These are phyloP conservation scores for Pichia paraexigua DNA, from an alignment of 805 yeast species.

Conservation along the genomic window DNA sequence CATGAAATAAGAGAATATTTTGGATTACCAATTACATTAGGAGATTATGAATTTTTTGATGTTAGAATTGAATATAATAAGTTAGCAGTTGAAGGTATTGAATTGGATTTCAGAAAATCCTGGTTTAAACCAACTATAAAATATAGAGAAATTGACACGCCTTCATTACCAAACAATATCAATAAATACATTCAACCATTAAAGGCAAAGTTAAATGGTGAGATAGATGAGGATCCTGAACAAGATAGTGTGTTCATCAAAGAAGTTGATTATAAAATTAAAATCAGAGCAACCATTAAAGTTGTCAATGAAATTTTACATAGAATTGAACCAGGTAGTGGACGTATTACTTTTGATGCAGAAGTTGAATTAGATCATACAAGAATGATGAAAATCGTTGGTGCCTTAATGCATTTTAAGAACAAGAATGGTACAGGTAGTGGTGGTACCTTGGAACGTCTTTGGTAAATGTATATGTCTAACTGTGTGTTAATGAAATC, in stretches of 20 bases:
- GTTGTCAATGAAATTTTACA: conserved; percentile 16
- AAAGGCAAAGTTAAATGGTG: conserved; percentile 16
- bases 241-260: conserved; percentile 20
- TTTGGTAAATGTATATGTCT: conserved; percentile 16
- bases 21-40: conserved; percentile 28
- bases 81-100: conserved; percentile 25
- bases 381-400: conserved; percentile 24
- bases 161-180: conserved; percentile 19
- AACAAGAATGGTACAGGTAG: conserved; percentile 19
- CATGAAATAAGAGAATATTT: conserved; percentile 20
- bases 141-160: conserved; percentile 20
- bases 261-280: conserved; percentile 25
- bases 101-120: conserved; percentile 24
- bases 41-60: conserved; percentile 23
- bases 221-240: conserved; percentile 18
- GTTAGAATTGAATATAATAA: conserved; percentile 25
- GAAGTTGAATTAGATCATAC: conserved; percentile 32
- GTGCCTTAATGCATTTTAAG: conserved; percentile 20
- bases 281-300: conserved; percentile 24
- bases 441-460: conserved; percentile 21
- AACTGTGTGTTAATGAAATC: background rate
- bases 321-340: conserved; percentile 21
- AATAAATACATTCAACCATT: conserved; percentile 28
- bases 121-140: conserved; percentile 23
- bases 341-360: conserved; percentile 27